Evolutionary conservation across 108 stramenopile genomes (phyloP).

Genomic region (Skeletonema grethae): DNA sequence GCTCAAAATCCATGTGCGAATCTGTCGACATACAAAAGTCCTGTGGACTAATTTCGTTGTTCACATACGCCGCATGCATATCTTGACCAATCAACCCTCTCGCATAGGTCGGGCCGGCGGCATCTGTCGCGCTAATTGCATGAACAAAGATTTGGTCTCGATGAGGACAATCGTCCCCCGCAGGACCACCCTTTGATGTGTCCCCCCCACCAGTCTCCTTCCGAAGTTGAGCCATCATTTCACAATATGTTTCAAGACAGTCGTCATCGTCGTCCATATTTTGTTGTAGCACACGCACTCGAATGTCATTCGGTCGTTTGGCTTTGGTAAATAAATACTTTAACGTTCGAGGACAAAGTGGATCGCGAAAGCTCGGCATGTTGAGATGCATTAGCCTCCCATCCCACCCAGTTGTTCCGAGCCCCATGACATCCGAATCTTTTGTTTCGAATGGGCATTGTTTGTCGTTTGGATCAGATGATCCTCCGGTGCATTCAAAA

Average conservation of each 20-base stretch:
- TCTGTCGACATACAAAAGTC: conserved; percentile 94
- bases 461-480: conserved; percentile 29
- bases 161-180: conserved; percentile 46
- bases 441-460: conserved; percentile 25
- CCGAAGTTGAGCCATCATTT: conserved; percentile 53
- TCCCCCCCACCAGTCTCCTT: conserved; percentile 36
- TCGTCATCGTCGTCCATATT: conserved; percentile 45
- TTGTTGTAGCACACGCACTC: conserved; percentile 73
- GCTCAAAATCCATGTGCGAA: conserved; percentile 77
- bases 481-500: conserved; percentile 50
- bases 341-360: conserved; percentile 72
- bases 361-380: conserved; percentile 63
- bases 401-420: conserved; percentile 27
- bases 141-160: conserved; percentile 49
- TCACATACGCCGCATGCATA: conserved; percentile 25
- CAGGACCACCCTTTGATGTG: conserved; percentile 43
- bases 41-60: conserved; percentile 57
- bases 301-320: conserved; percentile 55
- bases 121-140: conserved; percentile 37
- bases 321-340: conserved; percentile 65
- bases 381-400: conserved; percentile 45
- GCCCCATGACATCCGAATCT: conserved; percentile 15
- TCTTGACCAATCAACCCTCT: conserved; percentile 46
- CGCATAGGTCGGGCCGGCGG: conserved; percentile 56
- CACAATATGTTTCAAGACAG: conserved; percentile 55